phyloP scores from a whole-genome alignment of 2,329 filamentous ascomycete genomes.

The Tolypocladium ophioglossoides region DNA sequence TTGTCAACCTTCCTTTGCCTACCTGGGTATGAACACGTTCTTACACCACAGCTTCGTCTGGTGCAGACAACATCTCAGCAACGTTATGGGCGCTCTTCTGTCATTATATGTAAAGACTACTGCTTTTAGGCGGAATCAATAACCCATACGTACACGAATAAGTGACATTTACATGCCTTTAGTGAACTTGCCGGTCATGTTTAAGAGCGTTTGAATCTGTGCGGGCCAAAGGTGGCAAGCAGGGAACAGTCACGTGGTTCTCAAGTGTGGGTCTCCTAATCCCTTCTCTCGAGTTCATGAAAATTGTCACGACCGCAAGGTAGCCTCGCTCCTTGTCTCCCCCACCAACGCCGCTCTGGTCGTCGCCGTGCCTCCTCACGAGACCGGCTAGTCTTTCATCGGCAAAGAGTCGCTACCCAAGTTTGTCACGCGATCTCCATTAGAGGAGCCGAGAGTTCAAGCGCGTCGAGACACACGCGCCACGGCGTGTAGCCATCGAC shows the following conservation, averaged over 20 bases:
- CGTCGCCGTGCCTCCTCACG: constrained; percentile 17
- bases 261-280: neutral
- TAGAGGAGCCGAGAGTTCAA: constrained; percentile 9
- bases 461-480: constrained; percentile 23
- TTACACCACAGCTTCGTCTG: too few species aligned
- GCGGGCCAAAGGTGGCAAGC: neutral
- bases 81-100: too few species aligned
- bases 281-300: constrained; percentile 9
- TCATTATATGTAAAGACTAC: too few species aligned
- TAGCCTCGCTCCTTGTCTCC: constrained; percentile 5
- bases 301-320: constrained; percentile 17
- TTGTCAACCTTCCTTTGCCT: too few species aligned
- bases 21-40: too few species aligned
- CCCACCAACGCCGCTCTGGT: constrained; percentile 18
- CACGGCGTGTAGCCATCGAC: constrained; percentile 22
- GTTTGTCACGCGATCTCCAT: neutral
- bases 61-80: too few species aligned
- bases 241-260: neutral
- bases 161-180: too few species aligned
- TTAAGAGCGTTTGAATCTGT: neutral
- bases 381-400: constrained; percentile 16
- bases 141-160: too few species aligned
- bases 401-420: constrained; percentile 3
- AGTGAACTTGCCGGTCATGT: neutral
- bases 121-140: too few species aligned